A percentile compares a stretch with the other conserved stretches of the same genome.
Conservation (phyloP, 257 asterid genomes). For the Penstemon davidsonii region DNA sequence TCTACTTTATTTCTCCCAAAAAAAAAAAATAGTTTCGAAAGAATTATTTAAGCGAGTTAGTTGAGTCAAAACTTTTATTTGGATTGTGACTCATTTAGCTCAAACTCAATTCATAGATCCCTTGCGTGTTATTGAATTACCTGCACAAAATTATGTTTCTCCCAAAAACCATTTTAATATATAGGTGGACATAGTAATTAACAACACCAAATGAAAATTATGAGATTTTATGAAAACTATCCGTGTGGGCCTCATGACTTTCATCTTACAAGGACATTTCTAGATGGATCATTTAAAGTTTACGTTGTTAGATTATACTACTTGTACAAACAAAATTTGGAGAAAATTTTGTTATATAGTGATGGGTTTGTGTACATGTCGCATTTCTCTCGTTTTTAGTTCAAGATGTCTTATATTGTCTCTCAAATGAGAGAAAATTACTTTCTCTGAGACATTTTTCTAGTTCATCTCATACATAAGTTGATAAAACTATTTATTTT, state of each 20-base stretch:
- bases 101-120: no score
- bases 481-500: no score
- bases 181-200: conserved; percentile 11
- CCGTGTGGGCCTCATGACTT: not conserved
- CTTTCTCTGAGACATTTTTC: no score
- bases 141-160: no score
- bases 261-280: conserved; percentile 5
- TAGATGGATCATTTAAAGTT: not conserved
- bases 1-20: no score
- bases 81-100: no score
- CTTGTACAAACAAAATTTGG: not conserved
- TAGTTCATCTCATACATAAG: no score
- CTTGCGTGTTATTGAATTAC: no score
- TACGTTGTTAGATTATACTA: conserved; percentile 1
- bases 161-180: not conserved
- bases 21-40: no score
- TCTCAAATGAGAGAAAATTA: no score
- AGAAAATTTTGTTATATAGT: conserved; percentile 15
- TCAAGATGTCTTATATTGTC: not conserved
- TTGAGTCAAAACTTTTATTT: no score
- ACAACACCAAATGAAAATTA: conserved; percentile 11
- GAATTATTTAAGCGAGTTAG: no score
- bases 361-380: conserved; percentile 17
- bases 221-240: conserved; percentile 10
- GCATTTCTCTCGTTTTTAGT: not conserved